Evolutionary conservation across 345 rosid genomes (phyloP).

Genomic region (Camelina hispida): DNA sequence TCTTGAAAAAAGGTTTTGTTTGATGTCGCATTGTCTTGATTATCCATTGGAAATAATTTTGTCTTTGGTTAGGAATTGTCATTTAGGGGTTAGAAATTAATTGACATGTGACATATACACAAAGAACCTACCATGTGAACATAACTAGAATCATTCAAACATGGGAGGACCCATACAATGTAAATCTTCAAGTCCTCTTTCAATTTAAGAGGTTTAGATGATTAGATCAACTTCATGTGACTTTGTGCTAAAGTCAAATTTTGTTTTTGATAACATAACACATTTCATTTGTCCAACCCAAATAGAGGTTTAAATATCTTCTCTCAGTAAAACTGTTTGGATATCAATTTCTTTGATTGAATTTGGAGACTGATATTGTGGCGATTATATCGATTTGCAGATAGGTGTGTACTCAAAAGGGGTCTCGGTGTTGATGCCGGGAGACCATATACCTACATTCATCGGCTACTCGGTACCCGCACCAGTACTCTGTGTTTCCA

Average conservation of each 20-base stretch:
- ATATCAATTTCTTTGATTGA: background rate
- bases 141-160: slow-evolving; percentile 23
- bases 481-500: slow-evolving; percentile 41
- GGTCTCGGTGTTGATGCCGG: slow-evolving; percentile 87
- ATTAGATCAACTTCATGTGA: background rate
- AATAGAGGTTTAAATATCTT: slow-evolving; percentile 7
- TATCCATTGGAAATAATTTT: background rate
- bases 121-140: slow-evolving; percentile 25
- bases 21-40: background rate
- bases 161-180: slow-evolving; percentile 20
- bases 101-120: slow-evolving; percentile 1
- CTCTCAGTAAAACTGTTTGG: background rate
- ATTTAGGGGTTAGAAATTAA: background rate
- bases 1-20: background rate
- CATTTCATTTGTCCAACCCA: slow-evolving; percentile 14
- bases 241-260: background rate
- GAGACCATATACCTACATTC: slow-evolving; percentile 71
- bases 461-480: slow-evolving; percentile 60
- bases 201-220: background rate
- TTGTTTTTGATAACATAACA: background rate
- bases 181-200: background rate
- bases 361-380: background rate
- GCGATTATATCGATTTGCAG: slow-evolving; percentile 45
- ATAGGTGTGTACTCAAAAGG: slow-evolving; percentile 72
- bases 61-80: slow-evolving; percentile 11